phyloP scores from a whole-genome alignment of 2,329 filamentous ascomycete genomes.

The Alternaria gansuensis region DNA sequence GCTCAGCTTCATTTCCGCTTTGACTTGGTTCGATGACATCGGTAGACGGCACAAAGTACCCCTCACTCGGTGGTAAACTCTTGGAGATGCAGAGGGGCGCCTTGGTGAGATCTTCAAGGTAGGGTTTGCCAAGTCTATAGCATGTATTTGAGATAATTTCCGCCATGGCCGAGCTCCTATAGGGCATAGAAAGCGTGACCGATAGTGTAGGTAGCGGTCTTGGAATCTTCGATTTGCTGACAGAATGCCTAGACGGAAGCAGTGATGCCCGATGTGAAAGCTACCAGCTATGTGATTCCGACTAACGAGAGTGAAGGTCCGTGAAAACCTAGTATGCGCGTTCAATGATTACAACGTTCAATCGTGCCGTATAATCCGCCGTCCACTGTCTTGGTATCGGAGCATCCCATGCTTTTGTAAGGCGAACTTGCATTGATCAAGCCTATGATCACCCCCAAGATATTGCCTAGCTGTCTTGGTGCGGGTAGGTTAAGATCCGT shows the following conservation, averaged over 20 bases:
- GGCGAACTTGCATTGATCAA: constrained; percentile 16
- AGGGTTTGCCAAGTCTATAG: constrained; percentile 29
- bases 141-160: constrained; percentile 21
- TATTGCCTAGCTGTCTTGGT: constrained; percentile 42
- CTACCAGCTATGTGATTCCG: not conserved
- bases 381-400: constrained; percentile 16
- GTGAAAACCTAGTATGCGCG: not conserved
- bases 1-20: constrained; percentile 1
- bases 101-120: constrained; percentile 17
- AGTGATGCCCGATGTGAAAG: constrained; percentile 3
- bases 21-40: constrained; percentile 29
- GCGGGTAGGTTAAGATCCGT: constrained; percentile 35
- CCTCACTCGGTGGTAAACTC: constrained; percentile 19
- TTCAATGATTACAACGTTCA: constrained; percentile 11
- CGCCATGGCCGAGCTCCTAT: constrained; percentile 1
- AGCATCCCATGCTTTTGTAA: constrained; percentile 19
- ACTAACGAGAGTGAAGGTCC: constrained; percentile 2
- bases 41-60: constrained; percentile 14
- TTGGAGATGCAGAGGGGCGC: constrained; percentile 26
- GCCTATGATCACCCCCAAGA: constrained; percentile 34
- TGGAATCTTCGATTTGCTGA: constrained; percentile 15
- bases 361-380: constrained; percentile 8
- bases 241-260: constrained; percentile 6
- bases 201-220: constrained; percentile 10
- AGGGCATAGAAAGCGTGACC: constrained; percentile 4